Conservation (phyloP, 148 eudicot species). For the Arctostaphylos glauca region DNA sequence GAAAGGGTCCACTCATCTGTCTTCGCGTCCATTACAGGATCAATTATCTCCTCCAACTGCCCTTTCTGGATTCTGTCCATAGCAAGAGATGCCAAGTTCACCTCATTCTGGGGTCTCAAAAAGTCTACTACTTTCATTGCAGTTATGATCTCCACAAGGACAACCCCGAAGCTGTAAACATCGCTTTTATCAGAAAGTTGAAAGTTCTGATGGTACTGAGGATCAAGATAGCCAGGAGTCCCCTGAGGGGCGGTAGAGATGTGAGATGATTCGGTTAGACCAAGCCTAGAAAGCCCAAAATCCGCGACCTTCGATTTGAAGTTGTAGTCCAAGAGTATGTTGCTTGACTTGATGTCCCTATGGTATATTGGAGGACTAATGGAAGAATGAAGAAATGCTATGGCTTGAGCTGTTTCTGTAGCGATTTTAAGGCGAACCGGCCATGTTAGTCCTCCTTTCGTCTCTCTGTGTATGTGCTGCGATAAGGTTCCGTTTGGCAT, state of each 20-base stretch:
- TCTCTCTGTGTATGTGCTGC: constrained; percentile 49
- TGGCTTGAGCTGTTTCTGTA: constrained; percentile 61
- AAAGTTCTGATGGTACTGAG: constrained; percentile 69
- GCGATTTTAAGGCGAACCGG: constrained; percentile 51
- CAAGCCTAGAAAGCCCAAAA: constrained; percentile 73
- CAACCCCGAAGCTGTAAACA: constrained; percentile 73
- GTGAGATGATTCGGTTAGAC: constrained; percentile 54
- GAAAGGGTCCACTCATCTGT: constrained; percentile 33
- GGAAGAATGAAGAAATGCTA: constrained; percentile 60
- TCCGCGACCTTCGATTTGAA: constrained; percentile 69
- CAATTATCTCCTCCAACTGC: constrained; percentile 47
- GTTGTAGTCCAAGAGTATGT: constrained; percentile 57
- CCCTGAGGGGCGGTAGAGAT: constrained; percentile 80
- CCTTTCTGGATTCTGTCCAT: constrained; percentile 48
- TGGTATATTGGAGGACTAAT: constrained; percentile 67
- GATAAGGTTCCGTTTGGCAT: constrained; percentile 68
- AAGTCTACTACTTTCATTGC: constrained; percentile 61
- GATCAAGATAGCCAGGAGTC: constrained; percentile 74
- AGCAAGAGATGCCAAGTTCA: constrained; percentile 58
- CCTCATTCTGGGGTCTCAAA: constrained; percentile 42
- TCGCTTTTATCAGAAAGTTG: constrained; percentile 73
- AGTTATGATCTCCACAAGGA: constrained; percentile 64
- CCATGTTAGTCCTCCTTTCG: constrained; percentile 45
- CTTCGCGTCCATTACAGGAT: constrained; percentile 38
- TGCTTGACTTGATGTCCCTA: constrained; percentile 75